These are phyloP conservation scores for Maudiozyma saulgeensis DNA, from an alignment of 805 yeast species.

Conservation along the genomic window DNA sequence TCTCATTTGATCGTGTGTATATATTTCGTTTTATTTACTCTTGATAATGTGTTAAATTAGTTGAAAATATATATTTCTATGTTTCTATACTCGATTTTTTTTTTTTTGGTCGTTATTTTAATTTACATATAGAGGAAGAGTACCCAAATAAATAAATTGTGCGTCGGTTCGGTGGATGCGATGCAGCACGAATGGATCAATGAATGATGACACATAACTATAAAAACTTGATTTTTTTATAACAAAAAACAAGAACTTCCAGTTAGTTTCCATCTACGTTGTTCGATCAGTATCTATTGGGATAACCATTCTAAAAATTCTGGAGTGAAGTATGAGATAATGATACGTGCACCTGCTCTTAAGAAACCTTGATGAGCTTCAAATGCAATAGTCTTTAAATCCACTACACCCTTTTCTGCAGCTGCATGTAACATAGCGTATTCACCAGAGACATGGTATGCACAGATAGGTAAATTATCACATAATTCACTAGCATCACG, in stretches of 20 bases:
- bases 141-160: too few relatives aligned
- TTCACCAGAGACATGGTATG: conserved; percentile 96
- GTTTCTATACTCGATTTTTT: too few relatives aligned
- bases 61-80: too few relatives aligned
- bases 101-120: too few relatives aligned
- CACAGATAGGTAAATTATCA: conserved; percentile 78
- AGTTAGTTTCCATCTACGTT: too few relatives aligned
- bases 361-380: conserved; percentile 87
- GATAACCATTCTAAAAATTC: conserved; percentile 87
- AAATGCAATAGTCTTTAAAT: conserved; percentile 64
- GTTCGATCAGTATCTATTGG: neutral
- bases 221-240: too few relatives aligned
- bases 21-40: too few relatives aligned
- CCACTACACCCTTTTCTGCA: conserved; percentile 88
- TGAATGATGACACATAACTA: neutral
- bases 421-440: conserved; percentile 98
- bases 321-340: conserved; percentile 90
- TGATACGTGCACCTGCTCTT: conserved; percentile 90
- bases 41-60: too few relatives aligned
- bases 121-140: too few relatives aligned
- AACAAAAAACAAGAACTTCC: too few relatives aligned
- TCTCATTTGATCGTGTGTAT: conserved; percentile 4
- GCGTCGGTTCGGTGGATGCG: neutral
- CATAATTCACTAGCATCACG: conserved; percentile 80
- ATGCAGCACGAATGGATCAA: neutral